phyloP scores from a whole-genome alignment of 257 asterid species.

The Scutellaria minor region DNA sequence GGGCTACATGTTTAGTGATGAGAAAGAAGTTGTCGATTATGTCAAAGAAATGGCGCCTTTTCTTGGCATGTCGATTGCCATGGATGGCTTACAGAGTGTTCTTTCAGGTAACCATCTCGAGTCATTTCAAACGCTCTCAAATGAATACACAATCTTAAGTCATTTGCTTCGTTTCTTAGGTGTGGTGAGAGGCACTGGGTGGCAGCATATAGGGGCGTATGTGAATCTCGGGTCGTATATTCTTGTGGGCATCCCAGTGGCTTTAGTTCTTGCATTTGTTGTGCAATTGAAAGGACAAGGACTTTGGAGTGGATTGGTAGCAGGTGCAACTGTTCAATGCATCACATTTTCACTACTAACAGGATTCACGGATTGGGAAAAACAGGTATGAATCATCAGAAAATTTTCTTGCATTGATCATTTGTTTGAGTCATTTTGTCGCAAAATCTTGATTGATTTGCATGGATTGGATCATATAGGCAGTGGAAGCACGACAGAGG shows the following conservation, averaged over 20 bases:
- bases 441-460: background rate
- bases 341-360: slow-evolving; percentile 43
- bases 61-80: slow-evolving; percentile 55
- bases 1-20: slow-evolving; percentile 65
- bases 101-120: slow-evolving; percentile 54
- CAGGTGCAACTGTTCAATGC: slow-evolving; percentile 51
- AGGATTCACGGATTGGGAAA: slow-evolving; percentile 50
- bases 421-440: background rate
- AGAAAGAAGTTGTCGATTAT: slow-evolving; percentile 57
- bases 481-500: slow-evolving; percentile 52
- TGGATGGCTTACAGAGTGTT: slow-evolving; percentile 67
- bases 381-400: slow-evolving; percentile 37
- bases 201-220: slow-evolving; percentile 64
- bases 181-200: slow-evolving; percentile 65
- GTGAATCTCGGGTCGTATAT: slow-evolving; percentile 60
- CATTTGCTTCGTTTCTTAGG: slow-evolving; percentile 39
- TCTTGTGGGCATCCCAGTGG: slow-evolving; percentile 51
- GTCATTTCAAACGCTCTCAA: no score
- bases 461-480: slow-evolving; percentile 44
- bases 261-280: slow-evolving; percentile 49
- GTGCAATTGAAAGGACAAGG: slow-evolving; percentile 57
- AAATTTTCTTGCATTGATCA: background rate
- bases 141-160: background rate
- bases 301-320: slow-evolving; percentile 55
- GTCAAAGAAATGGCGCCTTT: slow-evolving; percentile 67